Evolutionary conservation across 1,284 basidiomycete species (phyloP).

Genomic region (Boletus nobilissimus): DNA sequence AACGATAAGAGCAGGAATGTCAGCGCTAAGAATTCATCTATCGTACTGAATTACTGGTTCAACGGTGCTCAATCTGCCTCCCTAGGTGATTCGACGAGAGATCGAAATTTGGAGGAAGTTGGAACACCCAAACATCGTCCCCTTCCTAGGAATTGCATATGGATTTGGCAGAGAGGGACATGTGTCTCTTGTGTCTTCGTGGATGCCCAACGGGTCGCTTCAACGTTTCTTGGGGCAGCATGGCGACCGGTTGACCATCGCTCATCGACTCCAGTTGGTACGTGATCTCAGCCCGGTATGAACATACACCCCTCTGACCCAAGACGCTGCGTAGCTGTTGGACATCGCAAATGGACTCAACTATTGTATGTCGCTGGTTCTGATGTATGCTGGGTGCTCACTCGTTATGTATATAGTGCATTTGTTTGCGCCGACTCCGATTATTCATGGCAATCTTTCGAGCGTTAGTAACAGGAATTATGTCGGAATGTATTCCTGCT

Average conservation of each 20-base stretch:
- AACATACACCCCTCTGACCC: no score
- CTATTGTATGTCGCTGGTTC: not conserved
- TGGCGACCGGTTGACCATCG: not conserved
- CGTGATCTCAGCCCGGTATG: not conserved
- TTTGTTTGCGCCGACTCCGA: not conserved
- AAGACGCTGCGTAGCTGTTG: not conserved
- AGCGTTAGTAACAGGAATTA: not conserved
- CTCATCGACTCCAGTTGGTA: slow-evolving; percentile 7
- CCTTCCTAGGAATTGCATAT: slow-evolving; percentile 8
- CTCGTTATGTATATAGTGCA: not conserved
- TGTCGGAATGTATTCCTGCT: not conserved
- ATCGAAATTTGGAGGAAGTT: not conserved
- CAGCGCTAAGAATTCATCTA: not conserved
- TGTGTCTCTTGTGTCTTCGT: slow-evolving; percentile 1
- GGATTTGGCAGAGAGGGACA: slow-evolving; percentile 9
- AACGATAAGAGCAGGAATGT: no score
- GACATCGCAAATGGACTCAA: not conserved
- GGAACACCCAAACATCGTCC: slow-evolving; percentile 3
- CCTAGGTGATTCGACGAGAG: slow-evolving; percentile 11
- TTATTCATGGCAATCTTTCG: slow-evolving; percentile 8
- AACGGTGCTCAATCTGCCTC: not conserved
- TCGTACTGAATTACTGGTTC: no score
- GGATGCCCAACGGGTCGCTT: slow-evolving; percentile 14
- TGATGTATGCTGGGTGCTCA: not conserved
- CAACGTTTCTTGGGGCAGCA: not conserved